Evolutionary conservation across 305 asterid species (phyloP).

Genomic region (Vinca major): DNA sequence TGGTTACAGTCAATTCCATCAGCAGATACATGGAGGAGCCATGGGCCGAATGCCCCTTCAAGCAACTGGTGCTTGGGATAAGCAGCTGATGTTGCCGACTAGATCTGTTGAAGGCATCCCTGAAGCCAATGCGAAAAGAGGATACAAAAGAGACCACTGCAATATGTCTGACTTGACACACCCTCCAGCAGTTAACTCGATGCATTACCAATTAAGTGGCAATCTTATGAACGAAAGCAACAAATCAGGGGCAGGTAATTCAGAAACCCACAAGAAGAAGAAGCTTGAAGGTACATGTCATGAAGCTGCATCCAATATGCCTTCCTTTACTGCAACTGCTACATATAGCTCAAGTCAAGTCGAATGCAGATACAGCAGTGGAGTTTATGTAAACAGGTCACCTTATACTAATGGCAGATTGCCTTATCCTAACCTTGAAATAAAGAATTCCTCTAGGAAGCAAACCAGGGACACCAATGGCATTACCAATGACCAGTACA

Average conservation of each 20-base stretch:
- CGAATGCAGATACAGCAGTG: slow-evolving; percentile 22
- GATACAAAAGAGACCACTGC: slow-evolving; percentile 35
- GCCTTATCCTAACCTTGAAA: slow-evolving; percentile 21
- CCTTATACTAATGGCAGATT: slow-evolving; percentile 21
- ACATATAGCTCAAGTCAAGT: slow-evolving; percentile 26
- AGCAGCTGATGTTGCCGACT: slow-evolving; percentile 29
- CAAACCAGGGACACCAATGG: slow-evolving; percentile 22
- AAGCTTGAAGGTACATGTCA: slow-evolving; percentile 21
- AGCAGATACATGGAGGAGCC: slow-evolving; percentile 26
- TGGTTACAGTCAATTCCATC: slow-evolving; percentile 32
- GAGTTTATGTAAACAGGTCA: slow-evolving; percentile 26
- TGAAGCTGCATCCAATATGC: slow-evolving; percentile 27
- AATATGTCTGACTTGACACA: slow-evolving; percentile 21
- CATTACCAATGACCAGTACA: slow-evolving; percentile 20
- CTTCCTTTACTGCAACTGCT: slow-evolving; percentile 27
- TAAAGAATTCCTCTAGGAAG: slow-evolving; percentile 17
- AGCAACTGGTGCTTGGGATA: slow-evolving; percentile 24
- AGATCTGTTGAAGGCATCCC: slow-evolving; percentile 23
- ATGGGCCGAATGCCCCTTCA: slow-evolving; percentile 29
- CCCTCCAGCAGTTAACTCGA: slow-evolving; percentile 22
- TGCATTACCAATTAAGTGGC: slow-evolving; percentile 26
- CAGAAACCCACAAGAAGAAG: slow-evolving; percentile 25
- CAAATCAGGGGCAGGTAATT: slow-evolving; percentile 20
- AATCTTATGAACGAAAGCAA: slow-evolving; percentile 20
- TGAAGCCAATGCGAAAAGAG: slow-evolving; percentile 25